These are phyloP conservation scores for Emmonsiellopsis sp. DNA, from an alignment of 2,329 filamentous ascomycete species.

Conservation along the genomic window DNA sequence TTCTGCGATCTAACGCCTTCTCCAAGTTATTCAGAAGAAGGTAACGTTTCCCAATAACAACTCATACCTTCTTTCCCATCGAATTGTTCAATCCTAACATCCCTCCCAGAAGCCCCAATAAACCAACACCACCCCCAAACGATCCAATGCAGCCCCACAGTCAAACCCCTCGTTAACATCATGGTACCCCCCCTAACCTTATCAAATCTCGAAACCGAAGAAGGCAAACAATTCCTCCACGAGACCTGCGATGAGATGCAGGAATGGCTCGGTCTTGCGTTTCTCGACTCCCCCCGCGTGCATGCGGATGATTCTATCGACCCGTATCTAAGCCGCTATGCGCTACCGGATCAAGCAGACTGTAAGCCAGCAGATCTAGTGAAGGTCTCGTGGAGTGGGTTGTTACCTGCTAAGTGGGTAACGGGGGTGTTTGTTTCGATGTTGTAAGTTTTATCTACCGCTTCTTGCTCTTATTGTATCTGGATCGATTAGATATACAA, in stretches of 20 bases:
- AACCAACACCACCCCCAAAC: conserved; percentile 30
- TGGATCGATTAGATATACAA: neutral
- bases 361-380: conserved; percentile 20
- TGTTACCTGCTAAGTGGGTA: conserved; percentile 33
- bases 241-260: conserved; percentile 49
- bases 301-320: conserved; percentile 29
- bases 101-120: conserved; percentile 21
- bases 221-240: conserved; percentile 41
- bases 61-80: neutral
- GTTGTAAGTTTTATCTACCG: conserved; percentile 22
- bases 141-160: conserved; percentile 19
- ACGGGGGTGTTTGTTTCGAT: conserved; percentile 24
- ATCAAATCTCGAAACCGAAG: conserved; percentile 11
- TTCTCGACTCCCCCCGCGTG: conserved; percentile 33
- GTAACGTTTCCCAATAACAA: conserved; percentile 25
- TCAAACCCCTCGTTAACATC: conserved; percentile 17
- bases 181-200: conserved; percentile 24
- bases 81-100: neutral
- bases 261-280: conserved; percentile 54
- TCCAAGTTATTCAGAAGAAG: conserved; percentile 23
- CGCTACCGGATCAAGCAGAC: conserved; percentile 23
- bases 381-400: conserved; percentile 33
- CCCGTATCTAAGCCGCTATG: conserved; percentile 35
- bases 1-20: conserved; percentile 52
- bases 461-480: neutral